Conservation (phyloP, 192 early-diverging fungal genomes). For the Podila clonocystis region DNA sequence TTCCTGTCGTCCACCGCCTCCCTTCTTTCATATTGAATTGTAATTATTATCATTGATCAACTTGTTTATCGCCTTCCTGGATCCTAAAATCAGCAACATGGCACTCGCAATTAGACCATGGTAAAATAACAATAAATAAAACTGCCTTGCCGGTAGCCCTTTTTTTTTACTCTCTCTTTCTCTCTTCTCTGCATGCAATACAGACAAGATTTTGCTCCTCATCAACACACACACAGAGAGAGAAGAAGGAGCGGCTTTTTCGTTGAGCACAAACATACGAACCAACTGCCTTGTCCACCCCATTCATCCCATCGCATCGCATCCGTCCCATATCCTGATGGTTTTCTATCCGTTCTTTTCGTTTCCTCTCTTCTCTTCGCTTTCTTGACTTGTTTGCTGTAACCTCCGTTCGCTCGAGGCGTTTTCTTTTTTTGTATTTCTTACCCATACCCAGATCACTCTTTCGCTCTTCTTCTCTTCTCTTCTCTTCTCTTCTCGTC, state of each 20-base stretch:
- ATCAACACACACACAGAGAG: too few relatives aligned
- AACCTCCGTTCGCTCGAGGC: background rate
- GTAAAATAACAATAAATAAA: conserved; percentile 12
- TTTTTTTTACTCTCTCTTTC: background rate
- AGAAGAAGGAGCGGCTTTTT: too few relatives aligned
- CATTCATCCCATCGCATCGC: too few relatives aligned
- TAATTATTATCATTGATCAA: background rate
- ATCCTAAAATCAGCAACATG: background rate
- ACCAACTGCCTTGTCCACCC: too few relatives aligned
- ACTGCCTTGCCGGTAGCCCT: background rate
- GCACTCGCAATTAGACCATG: background rate
- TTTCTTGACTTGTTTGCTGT: background rate
- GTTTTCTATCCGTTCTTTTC: too few relatives aligned
- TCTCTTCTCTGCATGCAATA: too few relatives aligned
- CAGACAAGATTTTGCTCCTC: too few relatives aligned
- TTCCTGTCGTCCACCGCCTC: background rate
- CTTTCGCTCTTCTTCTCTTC: background rate
- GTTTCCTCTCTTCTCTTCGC: too few relatives aligned
- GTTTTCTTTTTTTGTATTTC: too few relatives aligned
- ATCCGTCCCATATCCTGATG: too few relatives aligned
- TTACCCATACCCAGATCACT: conserved; percentile 5
- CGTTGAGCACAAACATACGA: too few relatives aligned
- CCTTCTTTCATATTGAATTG: background rate
- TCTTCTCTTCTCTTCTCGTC: background rate
- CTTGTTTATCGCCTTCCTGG: background rate